Percentiles rank a stretch among this genome's conserved stretches.
Evolutionary conservation across 805 yeast genomes (phyloP).

Genomic region (Hanseniaspora clermontiae): DNA sequence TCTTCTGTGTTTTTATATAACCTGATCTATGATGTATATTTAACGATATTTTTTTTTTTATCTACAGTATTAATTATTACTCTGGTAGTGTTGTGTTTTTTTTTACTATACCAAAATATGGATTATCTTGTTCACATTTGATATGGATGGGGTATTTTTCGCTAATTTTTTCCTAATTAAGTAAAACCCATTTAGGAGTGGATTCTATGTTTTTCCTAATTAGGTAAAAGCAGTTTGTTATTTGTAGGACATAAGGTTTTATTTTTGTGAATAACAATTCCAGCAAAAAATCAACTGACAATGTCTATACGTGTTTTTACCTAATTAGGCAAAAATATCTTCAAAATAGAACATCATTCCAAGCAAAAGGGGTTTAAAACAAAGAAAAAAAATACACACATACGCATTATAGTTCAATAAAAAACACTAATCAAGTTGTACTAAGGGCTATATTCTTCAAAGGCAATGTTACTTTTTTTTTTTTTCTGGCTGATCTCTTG

Average conservation of each 20-base stretch:
- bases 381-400: too few species aligned
- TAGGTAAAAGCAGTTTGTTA: not conserved
- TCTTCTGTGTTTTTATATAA: not conserved
- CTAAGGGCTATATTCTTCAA: too few species aligned
- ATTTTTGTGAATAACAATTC: not conserved
- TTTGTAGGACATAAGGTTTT: not conserved
- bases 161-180: conserved; percentile 4
- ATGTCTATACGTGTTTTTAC: not conserved
- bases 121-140: too few species aligned
- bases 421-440: too few species aligned
- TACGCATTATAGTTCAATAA: too few species aligned
- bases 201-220: not conserved
- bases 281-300: not conserved
- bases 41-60: too few species aligned
- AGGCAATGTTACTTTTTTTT: not conserved
- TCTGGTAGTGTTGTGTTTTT: too few species aligned
- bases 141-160: not conserved
- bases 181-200: not conserved
- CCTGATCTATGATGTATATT: not conserved
- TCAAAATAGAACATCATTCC: not conserved
- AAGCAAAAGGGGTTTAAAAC: too few species aligned
- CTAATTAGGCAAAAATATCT: conserved; percentile 7
- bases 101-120: too few species aligned
- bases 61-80: not conserved
- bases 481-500: not conserved